phyloP scores from a whole-genome alignment of 805 yeast species.

The Starmerella bombicola region DNA sequence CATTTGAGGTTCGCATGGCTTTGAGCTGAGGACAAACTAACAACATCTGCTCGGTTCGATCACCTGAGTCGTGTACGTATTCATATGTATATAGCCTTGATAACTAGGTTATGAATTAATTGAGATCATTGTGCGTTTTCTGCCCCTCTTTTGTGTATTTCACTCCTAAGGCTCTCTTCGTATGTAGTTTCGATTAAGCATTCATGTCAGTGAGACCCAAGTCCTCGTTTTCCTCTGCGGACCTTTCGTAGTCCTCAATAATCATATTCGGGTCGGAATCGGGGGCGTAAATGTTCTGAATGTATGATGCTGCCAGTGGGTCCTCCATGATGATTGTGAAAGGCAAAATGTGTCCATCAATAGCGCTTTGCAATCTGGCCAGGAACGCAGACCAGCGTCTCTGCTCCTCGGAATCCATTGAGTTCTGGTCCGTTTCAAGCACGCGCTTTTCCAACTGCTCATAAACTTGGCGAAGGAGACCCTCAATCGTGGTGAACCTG shows the following conservation, averaged over 20 bases:
- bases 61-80: too few relatives aligned
- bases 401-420: conserved; percentile 70
- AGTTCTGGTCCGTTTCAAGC: conserved; percentile 73
- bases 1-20: too few relatives aligned
- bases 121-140: too few relatives aligned
- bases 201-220: conserved; percentile 53
- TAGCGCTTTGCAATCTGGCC: conserved; percentile 58
- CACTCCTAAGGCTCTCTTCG: too few relatives aligned
- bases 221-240: conserved; percentile 78
- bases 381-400: conserved; percentile 77
- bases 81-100: too few relatives aligned
- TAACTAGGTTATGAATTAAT: too few relatives aligned
- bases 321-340: conserved; percentile 86
- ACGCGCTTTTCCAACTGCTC: conserved; percentile 83
- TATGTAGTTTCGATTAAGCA: too few relatives aligned
- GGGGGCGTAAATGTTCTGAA: conserved; percentile 98
- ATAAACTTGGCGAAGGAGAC: conserved; percentile 72
- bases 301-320: conserved; percentile 88
- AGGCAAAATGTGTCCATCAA: conserved; percentile 57
- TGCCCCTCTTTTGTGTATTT: too few relatives aligned
- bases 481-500: conserved; percentile 93
- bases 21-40: too few relatives aligned
- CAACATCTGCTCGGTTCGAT: too few relatives aligned
- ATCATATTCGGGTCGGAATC: conserved; percentile 94
- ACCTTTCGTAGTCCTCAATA: conserved; percentile 81